phyloP scores from a whole-genome alignment of 352 stramenopile genomes.

The Globisporangium uncinulatum region DNA sequence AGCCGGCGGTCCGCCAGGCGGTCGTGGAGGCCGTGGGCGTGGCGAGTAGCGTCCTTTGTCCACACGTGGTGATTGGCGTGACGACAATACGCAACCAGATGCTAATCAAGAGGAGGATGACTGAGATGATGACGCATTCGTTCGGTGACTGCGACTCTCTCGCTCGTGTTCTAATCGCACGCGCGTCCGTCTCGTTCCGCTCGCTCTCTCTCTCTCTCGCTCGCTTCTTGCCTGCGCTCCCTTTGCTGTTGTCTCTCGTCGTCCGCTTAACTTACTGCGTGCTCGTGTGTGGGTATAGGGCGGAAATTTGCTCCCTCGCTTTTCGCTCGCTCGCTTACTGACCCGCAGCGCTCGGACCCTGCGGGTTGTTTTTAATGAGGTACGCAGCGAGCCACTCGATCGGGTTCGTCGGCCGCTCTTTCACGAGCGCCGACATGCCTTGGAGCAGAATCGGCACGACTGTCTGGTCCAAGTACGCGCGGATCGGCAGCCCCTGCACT shows the following conservation, averaged over 20 bases:
- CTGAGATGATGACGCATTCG: neutral
- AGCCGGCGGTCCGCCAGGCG: neutral
- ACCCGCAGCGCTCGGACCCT: slow-evolving; percentile 39
- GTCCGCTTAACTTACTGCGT: no score
- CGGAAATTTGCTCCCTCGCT: no score
- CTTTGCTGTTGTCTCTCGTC: no score
- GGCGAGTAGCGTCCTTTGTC: neutral
- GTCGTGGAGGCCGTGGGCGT: slow-evolving; percentile 26
- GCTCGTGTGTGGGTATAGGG: no score
- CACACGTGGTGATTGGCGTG: no score
- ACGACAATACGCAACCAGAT: no score
- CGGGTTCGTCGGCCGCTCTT: slow-evolving; percentile 95
- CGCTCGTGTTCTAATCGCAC: neutral
- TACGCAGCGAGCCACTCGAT: slow-evolving; percentile 97
- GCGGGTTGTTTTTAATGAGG: slow-evolving; percentile 96
- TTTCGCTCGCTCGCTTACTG: neutral
- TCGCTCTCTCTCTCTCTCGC: neutral
- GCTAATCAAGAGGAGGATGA: no score
- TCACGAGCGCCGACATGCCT: slow-evolving; percentile 97
- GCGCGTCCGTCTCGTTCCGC: neutral
- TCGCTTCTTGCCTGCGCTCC: neutral
- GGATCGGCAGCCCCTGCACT: slow-evolving; percentile 92
- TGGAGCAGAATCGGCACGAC: slow-evolving; percentile 98
- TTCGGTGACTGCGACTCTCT: neutral
- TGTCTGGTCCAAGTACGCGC: slow-evolving; percentile 97